Evolutionary conservation across 768 basidiomycete species (phyloP).

Genomic region (Leccinellum rugosiceps): DNA sequence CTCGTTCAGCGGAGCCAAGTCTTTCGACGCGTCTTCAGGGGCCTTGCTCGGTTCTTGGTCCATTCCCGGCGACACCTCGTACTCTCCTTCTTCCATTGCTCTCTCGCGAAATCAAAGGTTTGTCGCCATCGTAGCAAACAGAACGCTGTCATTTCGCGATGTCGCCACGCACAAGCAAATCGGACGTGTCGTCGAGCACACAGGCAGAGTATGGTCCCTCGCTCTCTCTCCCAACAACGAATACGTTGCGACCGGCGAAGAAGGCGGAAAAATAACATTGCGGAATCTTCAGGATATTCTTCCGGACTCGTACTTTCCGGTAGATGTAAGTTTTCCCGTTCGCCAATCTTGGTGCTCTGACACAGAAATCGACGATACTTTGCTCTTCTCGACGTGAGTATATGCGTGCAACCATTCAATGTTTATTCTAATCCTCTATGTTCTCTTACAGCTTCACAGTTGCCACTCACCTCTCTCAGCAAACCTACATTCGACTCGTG

Average conservation of each 20-base stretch:
- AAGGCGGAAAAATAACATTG: not conserved
- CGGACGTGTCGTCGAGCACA: not conserved
- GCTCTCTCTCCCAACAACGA: not conserved
- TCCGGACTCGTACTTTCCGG: not conserved
- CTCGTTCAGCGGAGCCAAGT: not conserved
- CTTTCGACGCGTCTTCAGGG: not conserved
- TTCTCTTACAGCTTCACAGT: not conserved
- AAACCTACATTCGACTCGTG: not conserved
- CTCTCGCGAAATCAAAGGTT: not conserved
- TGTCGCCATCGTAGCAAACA: not conserved
- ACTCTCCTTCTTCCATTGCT: not conserved
- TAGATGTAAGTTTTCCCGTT: not conserved
- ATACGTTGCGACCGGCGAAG: not conserved
- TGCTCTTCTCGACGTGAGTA: not conserved
- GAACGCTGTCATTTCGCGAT: not conserved
- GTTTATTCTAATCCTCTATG: not conserved
- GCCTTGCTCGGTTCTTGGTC: not conserved
- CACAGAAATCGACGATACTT: not conserved
- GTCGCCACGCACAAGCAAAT: not conserved
- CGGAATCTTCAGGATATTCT: not conserved
- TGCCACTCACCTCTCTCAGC: constrained; percentile 1
- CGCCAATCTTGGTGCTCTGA: not conserved
- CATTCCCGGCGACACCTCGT: not conserved
- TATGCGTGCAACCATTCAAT: not conserved
- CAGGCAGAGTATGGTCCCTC: not conserved